These are phyloP conservation scores for Pouteria glomerata DNA, from an alignment of 148 eudicot genomes.

Conservation along the genomic window DNA sequence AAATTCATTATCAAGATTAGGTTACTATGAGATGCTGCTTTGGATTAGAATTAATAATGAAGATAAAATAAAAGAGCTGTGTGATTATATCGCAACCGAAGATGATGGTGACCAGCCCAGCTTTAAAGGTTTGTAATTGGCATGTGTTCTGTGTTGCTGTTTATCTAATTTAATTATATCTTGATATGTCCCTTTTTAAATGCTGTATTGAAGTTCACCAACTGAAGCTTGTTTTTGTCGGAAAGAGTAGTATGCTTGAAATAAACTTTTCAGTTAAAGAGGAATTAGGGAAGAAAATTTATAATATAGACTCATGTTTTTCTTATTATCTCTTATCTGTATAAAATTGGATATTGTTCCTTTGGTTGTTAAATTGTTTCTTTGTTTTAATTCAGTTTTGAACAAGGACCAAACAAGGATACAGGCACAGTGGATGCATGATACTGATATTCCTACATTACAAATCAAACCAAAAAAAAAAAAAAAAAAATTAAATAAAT, in stretches of 20 bases:
- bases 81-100: constrained; percentile 26
- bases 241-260: background rate
- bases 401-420: background rate
- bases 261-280: background rate
- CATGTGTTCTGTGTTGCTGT: background rate
- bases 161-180: background rate
- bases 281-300: background rate
- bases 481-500: too few relatives aligned
- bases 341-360: background rate
- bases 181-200: background rate
- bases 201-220: background rate
- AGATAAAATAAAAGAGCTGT: constrained; percentile 62
- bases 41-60: constrained; percentile 60
- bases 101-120: constrained; percentile 32
- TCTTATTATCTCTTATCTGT: background rate
- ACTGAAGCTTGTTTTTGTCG: background rate
- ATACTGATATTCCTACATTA: background rate
- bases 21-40: constrained; percentile 90
- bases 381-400: background rate
- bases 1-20: constrained; percentile 51
- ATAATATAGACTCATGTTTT: background rate
- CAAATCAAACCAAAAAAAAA: background rate
- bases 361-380: background rate
- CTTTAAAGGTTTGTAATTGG: constrained; percentile 50
- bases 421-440: background rate